Conservation (phyloP, 768 basidiomycete genomes). For the Tulasnella sp. region DNA sequence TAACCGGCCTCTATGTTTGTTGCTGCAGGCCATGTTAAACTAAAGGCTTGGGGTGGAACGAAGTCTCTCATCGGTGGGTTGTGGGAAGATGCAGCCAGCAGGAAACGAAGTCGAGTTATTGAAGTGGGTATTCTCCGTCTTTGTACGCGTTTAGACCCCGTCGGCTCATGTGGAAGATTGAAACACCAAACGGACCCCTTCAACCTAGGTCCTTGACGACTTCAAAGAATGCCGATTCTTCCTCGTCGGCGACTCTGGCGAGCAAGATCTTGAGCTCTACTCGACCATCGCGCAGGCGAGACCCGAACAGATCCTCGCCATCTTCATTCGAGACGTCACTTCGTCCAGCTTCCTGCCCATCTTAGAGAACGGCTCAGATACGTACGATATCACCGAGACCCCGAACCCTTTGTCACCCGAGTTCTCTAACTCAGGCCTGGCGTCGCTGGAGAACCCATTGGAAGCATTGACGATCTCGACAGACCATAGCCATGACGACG, state of each 20-base stretch:
- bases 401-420: no score
- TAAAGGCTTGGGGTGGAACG: conserved; percentile 58
- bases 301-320: conserved; percentile 51
- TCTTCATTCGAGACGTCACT: conserved; percentile 74
- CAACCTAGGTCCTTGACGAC: conserved; percentile 39
- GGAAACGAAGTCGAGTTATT: conserved; percentile 72
- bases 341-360: conserved; percentile 16
- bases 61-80: conserved; percentile 75
- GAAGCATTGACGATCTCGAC: no score
- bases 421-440: no score
- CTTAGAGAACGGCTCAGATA: not conserved
- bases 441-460: no score
- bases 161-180: not conserved
- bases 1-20: conserved; percentile 4
- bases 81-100: conserved; percentile 60
- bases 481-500: no score
- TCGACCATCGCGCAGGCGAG: conserved; percentile 58
- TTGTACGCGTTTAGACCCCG: no score
- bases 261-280: conserved; percentile 92
- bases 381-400: no score
- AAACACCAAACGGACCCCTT: not conserved
- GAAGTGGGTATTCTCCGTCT: conserved; percentile 31
- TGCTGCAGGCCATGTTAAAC: conserved; percentile 52
- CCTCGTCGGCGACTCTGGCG: conserved; percentile 84
- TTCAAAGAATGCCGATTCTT: conserved; percentile 70